Base-by-base conservation (phyloP, 768 basidiomycete species). In the Dendrothele bispora region DNA sequence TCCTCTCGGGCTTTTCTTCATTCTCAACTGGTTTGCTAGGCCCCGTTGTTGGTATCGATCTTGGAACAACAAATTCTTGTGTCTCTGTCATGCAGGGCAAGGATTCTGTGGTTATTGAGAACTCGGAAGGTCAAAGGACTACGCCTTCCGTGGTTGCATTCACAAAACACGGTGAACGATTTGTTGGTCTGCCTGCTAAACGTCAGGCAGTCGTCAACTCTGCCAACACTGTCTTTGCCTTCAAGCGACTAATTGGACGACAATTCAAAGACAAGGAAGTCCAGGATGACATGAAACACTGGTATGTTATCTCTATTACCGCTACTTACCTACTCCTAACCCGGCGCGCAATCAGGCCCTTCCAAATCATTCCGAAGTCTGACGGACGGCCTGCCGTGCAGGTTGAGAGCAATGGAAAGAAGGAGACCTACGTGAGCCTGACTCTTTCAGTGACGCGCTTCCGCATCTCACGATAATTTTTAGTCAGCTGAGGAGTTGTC, bases 131-230 rank as follows among this genome's bases (percentile, higher is more conserved):
- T 75, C 90, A 89, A 48, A 85, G 97, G 57, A 98, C 97, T 53
- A 99, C 97, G 14, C 97, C 97, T 2, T 99, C 97, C 30, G 93
- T 98, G 47, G 92, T 98, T 56, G 95, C 95, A 30, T 99, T 99
- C 79, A 93, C 97, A 46, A 97, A 98, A 69, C 94, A 98, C 59
- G 93, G 92, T 48, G 97, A 99, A 67, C 92, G 95, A 49, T 79
- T 98, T 26, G 87, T 97, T 50, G 95, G 95, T 68, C 82, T 97
- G 35, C 95, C 95, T 20, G 97, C 95, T 10, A 95, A 98, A 71
- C 91, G 95, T 40, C 95, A 98, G 68, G 94, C 93, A 2, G 91
- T 97, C 39, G 93, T 98, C 65, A 99, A 99, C 79, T 77, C 91
- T 6, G 61, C 84, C 48, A 97, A 97, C 76, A 98, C 95, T 30